Conservation (phyloP, 169 alveolate species). For the Babesia caballi region DNA sequence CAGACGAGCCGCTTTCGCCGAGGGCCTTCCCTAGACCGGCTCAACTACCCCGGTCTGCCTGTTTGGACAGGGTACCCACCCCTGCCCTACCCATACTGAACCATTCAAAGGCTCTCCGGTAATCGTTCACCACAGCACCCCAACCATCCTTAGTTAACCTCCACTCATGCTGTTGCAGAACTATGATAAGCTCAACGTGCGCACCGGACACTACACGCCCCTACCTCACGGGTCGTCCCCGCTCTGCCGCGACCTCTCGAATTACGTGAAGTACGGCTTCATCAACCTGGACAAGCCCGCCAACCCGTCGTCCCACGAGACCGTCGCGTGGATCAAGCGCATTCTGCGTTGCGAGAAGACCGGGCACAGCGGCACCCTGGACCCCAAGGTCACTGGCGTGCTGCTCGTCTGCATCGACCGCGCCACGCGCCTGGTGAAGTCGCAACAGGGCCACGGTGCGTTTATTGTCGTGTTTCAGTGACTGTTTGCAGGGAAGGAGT, state of each 20-base stretch:
- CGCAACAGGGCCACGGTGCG: conserved; percentile 97
- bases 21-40: no score
- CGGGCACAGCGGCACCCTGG: conserved; percentile 99
- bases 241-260: conserved; percentile 90
- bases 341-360: conserved; percentile 98
- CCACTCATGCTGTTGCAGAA: conserved; percentile 77
- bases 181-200: conserved; percentile 92
- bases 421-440: conserved; percentile 98
- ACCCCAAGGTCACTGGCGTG: conserved; percentile 99
- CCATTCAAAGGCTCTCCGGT: background rate
- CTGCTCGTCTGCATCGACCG: conserved; percentile 97
- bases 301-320: conserved; percentile 99
- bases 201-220: conserved; percentile 99
- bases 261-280: conserved; percentile 95
- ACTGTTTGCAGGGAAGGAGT: conserved; percentile 86
- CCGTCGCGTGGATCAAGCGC: conserved; percentile 99
- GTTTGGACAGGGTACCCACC: background rate
- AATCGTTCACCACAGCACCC: background rate
- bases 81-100: no score
- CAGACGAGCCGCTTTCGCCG: no score
- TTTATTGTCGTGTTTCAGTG: background rate
- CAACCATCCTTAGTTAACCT: background rate
- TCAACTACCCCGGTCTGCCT: no score
- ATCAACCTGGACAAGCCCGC: conserved; percentile 99
- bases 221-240: conserved; percentile 99